Base-by-base conservation (phyloP, 129 eudicot species). In the Kitagawia praeruptora region DNA sequence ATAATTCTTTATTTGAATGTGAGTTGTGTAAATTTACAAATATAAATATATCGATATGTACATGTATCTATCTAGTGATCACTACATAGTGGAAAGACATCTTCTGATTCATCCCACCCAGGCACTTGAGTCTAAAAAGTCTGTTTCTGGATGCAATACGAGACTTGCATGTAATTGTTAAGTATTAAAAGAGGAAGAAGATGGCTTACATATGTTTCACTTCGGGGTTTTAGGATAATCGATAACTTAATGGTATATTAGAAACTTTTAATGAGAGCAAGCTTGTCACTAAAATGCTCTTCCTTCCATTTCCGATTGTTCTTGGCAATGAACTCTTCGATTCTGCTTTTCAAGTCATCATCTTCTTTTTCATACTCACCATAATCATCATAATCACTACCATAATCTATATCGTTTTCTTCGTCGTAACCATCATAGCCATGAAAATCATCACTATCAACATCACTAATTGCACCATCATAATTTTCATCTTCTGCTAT, bases 381-480 rank as follows among this genome's bases (percentile, higher is more conserved):
- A 74, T 74, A 25, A 46, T 42, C n/a, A 74, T 44, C 77, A 27
- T 19, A 41, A n/a, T 21, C 21, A 25, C 77, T 44, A 44, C 54
- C 77, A 44, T 0, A 21, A 74, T 44, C 77, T n/a, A 21, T 47
- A 15, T 46, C 77, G 34, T 74, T 46, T 3, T 46, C 77, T 46
- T 46, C 61, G 12, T 74, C 63, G 15, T 74, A 27, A 46, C 56
- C 77, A 74, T 74, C 77, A 27, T 75, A 75, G 4, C 77, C 77
- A 75, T 75, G 77, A 75, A 75, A 75, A 75, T 46, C 58, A 46
- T 75, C 77, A 46, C 77, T 46, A 46, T 46, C 77, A 4, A 75
- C 61, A 7, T 75, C 77, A 74, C 77, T 67, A 67, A 67, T 27
- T 8, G 27, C 40, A 46, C 58, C 41, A 27, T 75, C 77, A 46